A percentile compares a stretch with the other conserved stretches of the same genome.
phyloP scores from a whole-genome alignment of 805 yeast genomes.

The Yarrowia sp. region DNA sequence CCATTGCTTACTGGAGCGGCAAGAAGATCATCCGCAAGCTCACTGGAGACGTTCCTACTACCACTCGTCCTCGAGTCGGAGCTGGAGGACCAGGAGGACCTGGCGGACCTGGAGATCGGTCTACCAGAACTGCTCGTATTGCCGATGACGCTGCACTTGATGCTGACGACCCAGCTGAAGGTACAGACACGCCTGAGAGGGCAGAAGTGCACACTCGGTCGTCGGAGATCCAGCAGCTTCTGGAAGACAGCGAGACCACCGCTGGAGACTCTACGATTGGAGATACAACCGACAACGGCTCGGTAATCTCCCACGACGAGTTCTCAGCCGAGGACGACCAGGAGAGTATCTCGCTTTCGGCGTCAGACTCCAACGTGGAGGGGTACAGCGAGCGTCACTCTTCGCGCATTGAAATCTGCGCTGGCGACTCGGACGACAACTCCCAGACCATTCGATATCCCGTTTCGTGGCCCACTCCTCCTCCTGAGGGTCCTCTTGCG shows the following conservation, averaged over 20 bases:
- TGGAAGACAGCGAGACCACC: constrained; percentile 12
- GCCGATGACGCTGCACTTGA: background rate
- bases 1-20: background rate
- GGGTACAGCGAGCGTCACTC: constrained; percentile 6
- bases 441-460: constrained; percentile 1
- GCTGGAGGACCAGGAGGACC: background rate
- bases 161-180: background rate
- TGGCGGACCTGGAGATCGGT: background rate
- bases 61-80: background rate
- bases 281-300: background rate
- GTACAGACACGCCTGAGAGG: background rate
- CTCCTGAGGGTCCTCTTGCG: constrained; percentile 30
- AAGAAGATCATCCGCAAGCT: background rate
- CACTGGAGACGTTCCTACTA: background rate
- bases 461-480: constrained; percentile 31
- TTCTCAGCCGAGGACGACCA: background rate
- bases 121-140: background rate
- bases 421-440: constrained; percentile 19
- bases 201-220: background rate
- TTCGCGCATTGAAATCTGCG: background rate
- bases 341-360: background rate
- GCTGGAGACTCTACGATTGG: background rate
- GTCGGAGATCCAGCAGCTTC: constrained; percentile 5
- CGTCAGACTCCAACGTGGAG: constrained; percentile 18
- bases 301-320: background rate